Conservation (phyloP, 352 stramenopile species). For the Blastocystis sp. region DNA sequence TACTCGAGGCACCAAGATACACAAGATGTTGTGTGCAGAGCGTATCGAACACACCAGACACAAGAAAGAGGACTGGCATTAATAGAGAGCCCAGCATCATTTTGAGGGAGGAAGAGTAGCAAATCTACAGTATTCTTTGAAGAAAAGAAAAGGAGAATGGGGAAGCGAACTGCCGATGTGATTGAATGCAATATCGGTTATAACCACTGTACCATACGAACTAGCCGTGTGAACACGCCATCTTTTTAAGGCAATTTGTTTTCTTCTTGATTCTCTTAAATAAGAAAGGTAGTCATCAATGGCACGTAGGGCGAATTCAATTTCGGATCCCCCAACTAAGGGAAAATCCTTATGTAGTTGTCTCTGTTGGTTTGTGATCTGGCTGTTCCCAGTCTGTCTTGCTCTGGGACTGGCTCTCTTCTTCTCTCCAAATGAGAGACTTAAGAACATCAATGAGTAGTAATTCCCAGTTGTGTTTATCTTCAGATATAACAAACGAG, state of each 20-base stretch:
- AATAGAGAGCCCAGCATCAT: neutral
- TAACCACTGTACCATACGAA: neutral
- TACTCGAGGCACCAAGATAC: neutral
- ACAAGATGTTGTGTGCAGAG: conserved; percentile 18
- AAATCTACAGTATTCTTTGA: neutral
- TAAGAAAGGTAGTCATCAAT: neutral
- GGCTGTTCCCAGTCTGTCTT: neutral
- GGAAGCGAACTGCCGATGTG: too few species aligned
- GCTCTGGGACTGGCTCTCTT: neutral
- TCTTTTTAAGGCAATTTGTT: too few species aligned
- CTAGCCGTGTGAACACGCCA: neutral
- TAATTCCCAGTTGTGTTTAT: neutral
- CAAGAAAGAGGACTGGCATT: neutral
- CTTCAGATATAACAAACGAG: conserved; percentile 15
- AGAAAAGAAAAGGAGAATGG: neutral
- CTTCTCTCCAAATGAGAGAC: neutral
- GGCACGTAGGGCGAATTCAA: too few species aligned
- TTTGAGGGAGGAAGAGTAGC: neutral
- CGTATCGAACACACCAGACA: conserved; percentile 21
- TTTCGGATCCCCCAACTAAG: too few species aligned
- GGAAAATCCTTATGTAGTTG: neutral
- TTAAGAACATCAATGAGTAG: neutral
- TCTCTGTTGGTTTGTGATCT: neutral
- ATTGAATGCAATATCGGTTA: neutral
- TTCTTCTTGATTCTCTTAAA: too few species aligned